phyloP scores from a whole-genome alignment of 257 asterid species.

The Thymus mandschuricus region DNA sequence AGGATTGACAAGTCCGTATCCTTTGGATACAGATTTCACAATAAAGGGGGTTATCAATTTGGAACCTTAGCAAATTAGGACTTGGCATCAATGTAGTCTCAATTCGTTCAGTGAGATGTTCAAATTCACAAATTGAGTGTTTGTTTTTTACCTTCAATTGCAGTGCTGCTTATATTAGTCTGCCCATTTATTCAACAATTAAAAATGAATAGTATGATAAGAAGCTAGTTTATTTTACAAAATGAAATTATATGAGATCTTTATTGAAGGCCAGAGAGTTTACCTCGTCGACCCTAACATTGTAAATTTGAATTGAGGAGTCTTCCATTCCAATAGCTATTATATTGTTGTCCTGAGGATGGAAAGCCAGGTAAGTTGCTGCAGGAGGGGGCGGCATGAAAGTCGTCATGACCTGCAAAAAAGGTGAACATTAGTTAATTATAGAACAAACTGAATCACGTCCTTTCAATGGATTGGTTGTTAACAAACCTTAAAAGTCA shows the following conservation, averaged over 20 bases:
- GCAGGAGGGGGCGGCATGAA: constrained; percentile 99
- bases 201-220: not conserved
- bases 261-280: constrained; percentile 20
- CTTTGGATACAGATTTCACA: no score
- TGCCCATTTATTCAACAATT: no score
- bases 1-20: no score
- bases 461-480: constrained; percentile 14
- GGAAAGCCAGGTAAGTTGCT: constrained; percentile 90
- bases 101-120: no score
- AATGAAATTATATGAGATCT: constrained; percentile 6
- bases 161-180: no score
- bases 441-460: constrained; percentile 15
- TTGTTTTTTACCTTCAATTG: no score
- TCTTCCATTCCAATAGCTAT: constrained; percentile 97
- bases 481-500: constrained; percentile 84
- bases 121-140: no score
- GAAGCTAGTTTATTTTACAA: constrained; percentile 17
- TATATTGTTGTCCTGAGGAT: constrained; percentile 91
- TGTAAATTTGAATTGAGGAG: constrained; percentile 82
- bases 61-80: no score
- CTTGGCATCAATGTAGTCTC: no score
- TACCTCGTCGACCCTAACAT: constrained; percentile 96
- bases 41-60: no score
- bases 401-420: constrained; percentile 89
- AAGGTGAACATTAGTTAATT: constrained; percentile 26